Conservation (phyloP, 2,329 filamentous ascomycete genomes). For the Cladosporium sp. region DNA sequence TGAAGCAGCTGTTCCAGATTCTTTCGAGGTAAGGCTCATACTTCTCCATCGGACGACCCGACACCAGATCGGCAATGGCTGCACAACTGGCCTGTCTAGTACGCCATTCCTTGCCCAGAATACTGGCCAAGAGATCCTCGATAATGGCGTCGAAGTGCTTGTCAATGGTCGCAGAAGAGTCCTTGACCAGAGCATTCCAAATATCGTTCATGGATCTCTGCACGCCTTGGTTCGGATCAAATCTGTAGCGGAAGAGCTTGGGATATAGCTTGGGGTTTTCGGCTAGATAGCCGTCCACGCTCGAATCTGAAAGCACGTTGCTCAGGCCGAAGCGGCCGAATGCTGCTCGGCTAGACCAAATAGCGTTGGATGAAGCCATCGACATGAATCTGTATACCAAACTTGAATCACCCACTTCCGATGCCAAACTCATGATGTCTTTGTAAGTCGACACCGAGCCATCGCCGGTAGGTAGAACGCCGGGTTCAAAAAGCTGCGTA, state of each 20-base stretch:
- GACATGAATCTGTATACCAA: slow-evolving; percentile 99
- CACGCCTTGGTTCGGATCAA: slow-evolving; percentile 92
- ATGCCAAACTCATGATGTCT: slow-evolving; percentile 92
- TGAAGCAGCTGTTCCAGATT: slow-evolving; percentile 84
- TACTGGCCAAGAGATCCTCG: slow-evolving; percentile 78
- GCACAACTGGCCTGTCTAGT: slow-evolving; percentile 89
- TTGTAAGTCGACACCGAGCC: slow-evolving; percentile 94
- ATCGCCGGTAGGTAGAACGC: slow-evolving; percentile 84
- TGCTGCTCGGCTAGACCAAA: slow-evolving; percentile 95
- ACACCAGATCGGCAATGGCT: slow-evolving; percentile 83
- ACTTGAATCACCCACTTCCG: slow-evolving; percentile 92
- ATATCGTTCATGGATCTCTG: slow-evolving; percentile 96
- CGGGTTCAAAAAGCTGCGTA: slow-evolving; percentile 90
- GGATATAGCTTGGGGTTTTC: slow-evolving; percentile 93
- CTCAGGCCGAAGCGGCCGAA: slow-evolving; percentile 93
- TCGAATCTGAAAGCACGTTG: slow-evolving; percentile 84
- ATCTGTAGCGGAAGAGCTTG: slow-evolving; percentile 90
- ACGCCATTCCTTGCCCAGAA: slow-evolving; percentile 90
- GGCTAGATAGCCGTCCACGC: slow-evolving; percentile 63
- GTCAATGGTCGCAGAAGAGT: slow-evolving; percentile 74
- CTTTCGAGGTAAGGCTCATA: slow-evolving; percentile 83
- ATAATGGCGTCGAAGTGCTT: slow-evolving; percentile 86
- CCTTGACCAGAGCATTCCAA: slow-evolving; percentile 94
- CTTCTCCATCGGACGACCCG: slow-evolving; percentile 65
- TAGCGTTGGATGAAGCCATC: slow-evolving; percentile 89